Conservation (phyloP, 805 yeast species). For the Candida succiphila region DNA sequence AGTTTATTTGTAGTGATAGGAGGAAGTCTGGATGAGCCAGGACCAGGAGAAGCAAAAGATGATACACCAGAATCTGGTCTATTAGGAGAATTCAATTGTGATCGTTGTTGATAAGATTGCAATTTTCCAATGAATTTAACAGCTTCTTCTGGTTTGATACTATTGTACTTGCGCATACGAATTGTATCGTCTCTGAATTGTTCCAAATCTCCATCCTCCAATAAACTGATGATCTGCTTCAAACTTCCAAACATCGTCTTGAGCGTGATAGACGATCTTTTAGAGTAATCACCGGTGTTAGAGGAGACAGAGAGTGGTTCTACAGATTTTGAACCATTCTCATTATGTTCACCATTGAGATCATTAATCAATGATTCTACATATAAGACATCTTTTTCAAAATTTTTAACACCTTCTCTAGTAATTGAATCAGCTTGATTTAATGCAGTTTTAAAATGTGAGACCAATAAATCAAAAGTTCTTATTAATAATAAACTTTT, state of each 20-base stretch:
- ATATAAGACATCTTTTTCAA: conserved; percentile 71
- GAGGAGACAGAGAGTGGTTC: no score
- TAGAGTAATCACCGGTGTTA: conserved; percentile 7
- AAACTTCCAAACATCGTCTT: conserved; percentile 70
- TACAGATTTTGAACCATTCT: no score
- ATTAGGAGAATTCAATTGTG: background rate
- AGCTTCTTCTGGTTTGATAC: conserved; percentile 69
- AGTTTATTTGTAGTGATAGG: no score
- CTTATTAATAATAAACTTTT: conserved; percentile 74
- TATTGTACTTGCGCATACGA: conserved; percentile 59
- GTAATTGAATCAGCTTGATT: conserved; percentile 48
- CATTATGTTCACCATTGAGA: conserved; percentile 15
- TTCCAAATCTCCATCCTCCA: conserved; percentile 54
- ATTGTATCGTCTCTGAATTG: conserved; percentile 48
- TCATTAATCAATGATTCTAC: conserved; percentile 48
- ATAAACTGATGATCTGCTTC: conserved; percentile 67
- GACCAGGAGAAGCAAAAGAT: no score
- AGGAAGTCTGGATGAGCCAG: no score
- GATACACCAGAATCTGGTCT: background rate
- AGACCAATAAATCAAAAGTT: conserved; percentile 77
- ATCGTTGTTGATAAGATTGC: conserved; percentile 15
- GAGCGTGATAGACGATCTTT: conserved; percentile 32
- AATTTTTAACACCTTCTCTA: conserved; percentile 54
- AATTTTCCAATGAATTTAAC: conserved; percentile 47
- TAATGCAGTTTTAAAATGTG: conserved; percentile 54